Base-by-base conservation (phyloP, 2,329 filamentous ascomycete genomes). In the Aspergillus aculeatinus region DNA sequence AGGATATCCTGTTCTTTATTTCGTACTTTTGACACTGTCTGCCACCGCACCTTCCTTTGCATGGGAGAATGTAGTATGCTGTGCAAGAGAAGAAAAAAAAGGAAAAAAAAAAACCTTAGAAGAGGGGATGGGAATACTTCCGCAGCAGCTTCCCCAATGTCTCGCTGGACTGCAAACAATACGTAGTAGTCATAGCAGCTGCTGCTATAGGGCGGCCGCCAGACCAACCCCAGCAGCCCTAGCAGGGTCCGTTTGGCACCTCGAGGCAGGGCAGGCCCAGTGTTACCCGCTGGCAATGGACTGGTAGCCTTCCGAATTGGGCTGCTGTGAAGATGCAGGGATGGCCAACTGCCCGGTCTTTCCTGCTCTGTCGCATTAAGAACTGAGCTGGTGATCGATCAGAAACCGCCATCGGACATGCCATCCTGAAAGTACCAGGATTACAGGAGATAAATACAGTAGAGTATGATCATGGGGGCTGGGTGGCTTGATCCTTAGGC, bases 1-100 rank as follows among this genome's bases (percentile, higher is more conserved):
- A 29, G 53, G 27, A 21, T 55, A 55, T 48, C 29, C 53, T 35
- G 53, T 42, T 44, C 33, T 31, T 48, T 27, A 55, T 14, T 48
- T 35, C 19, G 42, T 48, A 19, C 44, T 55, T 55, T 35, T 48
- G 44, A 48, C 29, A 55, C 29, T 19, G 27, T n/a, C 7, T 42
- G 39, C 16, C 9, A 16, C 39, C n/a, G 16, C 16, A 3, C 39
- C 16, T 7, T n/a, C 5, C 16, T 16, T n/a, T 14, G 39, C 6
- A 42, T 14, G 14, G 39, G 14, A 42, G 14, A n/a, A 42, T 42
- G 39, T n/a, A 42, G 5, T n/a, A 35, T 35, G 33, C 16, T n/a
- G 39, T 5, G 16, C 11, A 35, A 42, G 14, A n/a, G 2, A 42
- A 14, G 39, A 42, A 12, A 35, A 16, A 12, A 16, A 35, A 5